A percentile compares a stretch with the other conserved stretches of the same genome.
Conservation (phyloP, 495 filamentous ascomycete genomes). For the Durotheca rogersii region DNA sequence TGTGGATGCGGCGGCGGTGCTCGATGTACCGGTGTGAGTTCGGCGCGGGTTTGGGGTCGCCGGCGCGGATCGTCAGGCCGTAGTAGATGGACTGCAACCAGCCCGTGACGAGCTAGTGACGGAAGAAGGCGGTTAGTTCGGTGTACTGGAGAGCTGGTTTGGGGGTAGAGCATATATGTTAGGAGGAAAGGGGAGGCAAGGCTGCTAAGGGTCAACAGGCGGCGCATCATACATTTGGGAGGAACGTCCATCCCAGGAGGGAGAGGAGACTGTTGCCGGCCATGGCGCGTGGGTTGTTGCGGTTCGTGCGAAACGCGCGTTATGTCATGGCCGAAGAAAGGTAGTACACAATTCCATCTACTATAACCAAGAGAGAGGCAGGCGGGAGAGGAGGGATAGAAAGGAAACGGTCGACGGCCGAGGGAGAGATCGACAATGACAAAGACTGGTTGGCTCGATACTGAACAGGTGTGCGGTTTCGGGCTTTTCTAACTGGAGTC, state of each 20-base stretch:
- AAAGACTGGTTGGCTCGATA: neutral
- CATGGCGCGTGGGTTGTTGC: conserved; percentile 14
- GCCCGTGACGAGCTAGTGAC: conserved; percentile 67
- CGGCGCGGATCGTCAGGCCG: conserved; percentile 84
- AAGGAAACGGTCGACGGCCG: neutral
- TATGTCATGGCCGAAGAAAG: conserved; percentile 30
- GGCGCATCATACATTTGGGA: conserved; percentile 68
- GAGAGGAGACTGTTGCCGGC: conserved; percentile 58
- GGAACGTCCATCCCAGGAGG: conserved; percentile 75
- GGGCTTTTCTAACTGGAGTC: neutral
- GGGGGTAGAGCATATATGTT: no score
- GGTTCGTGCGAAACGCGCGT: neutral
- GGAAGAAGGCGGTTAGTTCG: conserved; percentile 5
- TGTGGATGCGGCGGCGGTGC: conserved; percentile 79
- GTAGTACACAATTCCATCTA: no score
- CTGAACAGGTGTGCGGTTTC: neutral
- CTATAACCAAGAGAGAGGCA: neutral
- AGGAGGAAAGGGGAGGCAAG: no score
- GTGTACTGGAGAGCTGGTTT: neutral
- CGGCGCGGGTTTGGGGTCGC: conserved; percentile 76
- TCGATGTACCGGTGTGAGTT: conserved; percentile 65
- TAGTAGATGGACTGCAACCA: conserved; percentile 83
- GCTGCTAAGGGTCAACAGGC: no score
- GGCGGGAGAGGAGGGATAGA: neutral
- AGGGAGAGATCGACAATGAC: no score